Base-by-base conservation (phyloP, 257 asterid genomes). In the Scutellaria minor region DNA sequence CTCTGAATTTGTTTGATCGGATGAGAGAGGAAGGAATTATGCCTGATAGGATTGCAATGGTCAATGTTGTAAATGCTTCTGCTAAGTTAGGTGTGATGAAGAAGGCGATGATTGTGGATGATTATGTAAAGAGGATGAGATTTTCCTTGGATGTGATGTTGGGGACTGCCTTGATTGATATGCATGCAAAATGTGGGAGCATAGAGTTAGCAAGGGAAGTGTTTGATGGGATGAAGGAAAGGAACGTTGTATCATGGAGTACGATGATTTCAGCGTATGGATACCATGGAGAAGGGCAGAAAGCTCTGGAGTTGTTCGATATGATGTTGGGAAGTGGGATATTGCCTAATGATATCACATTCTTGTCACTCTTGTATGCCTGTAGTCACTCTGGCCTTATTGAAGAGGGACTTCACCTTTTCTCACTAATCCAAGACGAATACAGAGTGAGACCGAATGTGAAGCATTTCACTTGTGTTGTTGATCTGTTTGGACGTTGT, bases 231-330 rank as follows among this genome's bases (percentile, higher is more conserved):
- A 84, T 85, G 88, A 74, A 79, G 42, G 59, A 47, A 51, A 83
- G 76, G 74, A 85, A 83, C 18, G 82, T 85, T 4, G 73, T 87
- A 9, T 77, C 88, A 0, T 87, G 90, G 90, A 83, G 88, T 51
- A 67, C 88, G 0, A 87, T 87, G 87, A 85, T 87, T 77, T 90
- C 82, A 14, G 88, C 92, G n/a, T 81, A 84, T 11, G 89, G 87
- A 4, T 86, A 83, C 75, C 88, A 87, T 20, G 90, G 90, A 37
- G 83, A 78, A 78, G 93, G 93, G 45, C 39, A 5, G 40, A 65
- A 87, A 62, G 88, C 88, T 69, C 85, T 87, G 1, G 81, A 87
- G 50, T 62, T 85, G 80, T 87, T 87, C 47, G 66, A 39, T 13
- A 20, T 31, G 67, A 85, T 85, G 90, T 74, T 80, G 75, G 70